Base-by-base conservation (phyloP, 2,329 filamentous ascomycete species). In the Fusarium concolor region DNA sequence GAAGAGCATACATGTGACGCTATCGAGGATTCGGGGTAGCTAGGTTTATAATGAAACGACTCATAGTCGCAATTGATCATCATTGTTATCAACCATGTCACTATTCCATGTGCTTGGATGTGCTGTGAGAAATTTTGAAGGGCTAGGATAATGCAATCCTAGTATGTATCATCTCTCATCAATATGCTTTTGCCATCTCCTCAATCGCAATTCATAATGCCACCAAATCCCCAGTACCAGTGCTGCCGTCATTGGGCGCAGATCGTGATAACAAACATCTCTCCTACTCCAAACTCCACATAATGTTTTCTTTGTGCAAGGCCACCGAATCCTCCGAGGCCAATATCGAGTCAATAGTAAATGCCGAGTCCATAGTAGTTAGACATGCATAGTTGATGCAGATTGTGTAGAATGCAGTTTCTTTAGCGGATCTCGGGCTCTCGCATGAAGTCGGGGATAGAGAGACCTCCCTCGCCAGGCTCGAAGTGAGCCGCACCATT, bases 381-480 rank as follows among this genome's bases (percentile, higher is more conserved):
- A 14, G 24, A 29, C 8, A 17, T 43, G 24, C 24, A 43, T 41
- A 35, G 26, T 14, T 24, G 37, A 46, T 44, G 15, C 58, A 15
- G 35, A 24, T 38, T 5, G 18, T 26, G 5, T 20, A 22, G 37
- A 39, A 39, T 44, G 17, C n/a, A 14, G 24, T 38, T 52, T 24
- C 17, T 42, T 77, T 61, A 81, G 20, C 80, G 76, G 59, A 82
- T 76, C 69, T 82, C 80, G 2, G 79, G 79, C 51, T 82, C 80
- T 5, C 79, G 77, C 78, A 82, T 81, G 56, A 82, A 82, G 41
- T 82, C 80, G 2, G 80, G 79, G 39, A 81, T 74, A 8, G 76
- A 64, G 24, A 81, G 72, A 2, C 76, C 78, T 6, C 75, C 71
- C 14, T 80, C 79, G 1, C 75, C 77, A 15, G 73, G 68, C 45